Evolutionary conservation across 768 basidiomycete species (phyloP), one percentile per base, ranked within the genome.

Genomic region (Amylocystis lapponica): DNA sequence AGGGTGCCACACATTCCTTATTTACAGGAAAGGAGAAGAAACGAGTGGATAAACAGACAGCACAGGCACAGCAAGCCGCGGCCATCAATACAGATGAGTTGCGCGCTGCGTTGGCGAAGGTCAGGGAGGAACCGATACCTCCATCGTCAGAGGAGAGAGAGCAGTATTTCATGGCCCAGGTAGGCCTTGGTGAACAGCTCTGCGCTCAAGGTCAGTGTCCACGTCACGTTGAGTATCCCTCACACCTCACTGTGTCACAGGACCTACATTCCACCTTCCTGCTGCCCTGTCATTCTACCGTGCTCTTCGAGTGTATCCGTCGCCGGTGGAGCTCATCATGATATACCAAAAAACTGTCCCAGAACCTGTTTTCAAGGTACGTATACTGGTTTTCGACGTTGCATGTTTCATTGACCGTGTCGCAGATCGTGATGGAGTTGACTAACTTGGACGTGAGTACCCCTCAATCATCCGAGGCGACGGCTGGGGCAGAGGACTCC

Each of bases 301-400:
- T 38, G 94, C 92, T 1, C 80, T 98, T 46, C 75, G 86, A 42
- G 92, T 96, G 27, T 99, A 99, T 68, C 96, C 96, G 38, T 81
- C 87, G 23, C 91, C 94, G 1, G 80, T 91, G 25, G 96, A 98
- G 64, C 79, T 98, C 53, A 85, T 99, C 55, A 79, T 86, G 63
- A 94, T 98, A 49, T 95, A 96, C 58, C 83, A 97, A 67, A 86
- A 86, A 66, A 93, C 91, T 26, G 80, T 95, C 23, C 86, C 90
- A 3, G 75, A 78, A 21, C 73, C 81, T 27, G 70, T 92, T 37
- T 90, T 91, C 69, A 86, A 89, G 69, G 84, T 83, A 43, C 25
- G 67, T 63, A 9, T 11, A 17, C 3, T 9, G 11, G 19, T 20
- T 25, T 12, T 23, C 13, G 20, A 13, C 19, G 11, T 33, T n/a